A percentile compares a stretch with the other conserved stretches of the same genome.
Conservation (phyloP, 768 basidiomycete genomes). For the Gyrodon lividus region DNA sequence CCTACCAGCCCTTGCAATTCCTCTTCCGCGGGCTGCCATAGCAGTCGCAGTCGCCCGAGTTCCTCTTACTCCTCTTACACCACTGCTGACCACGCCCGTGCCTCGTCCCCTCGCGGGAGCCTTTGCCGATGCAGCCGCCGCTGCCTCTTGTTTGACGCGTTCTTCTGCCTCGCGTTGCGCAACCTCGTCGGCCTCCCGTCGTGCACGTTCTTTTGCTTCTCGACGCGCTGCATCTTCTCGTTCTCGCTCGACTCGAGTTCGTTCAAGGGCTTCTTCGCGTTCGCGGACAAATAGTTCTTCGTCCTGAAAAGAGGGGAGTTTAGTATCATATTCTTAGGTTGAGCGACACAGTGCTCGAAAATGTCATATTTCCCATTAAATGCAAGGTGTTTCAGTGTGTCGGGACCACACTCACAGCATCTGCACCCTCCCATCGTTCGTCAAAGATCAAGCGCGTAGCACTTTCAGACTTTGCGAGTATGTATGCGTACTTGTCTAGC, state of each 20-base stretch:
- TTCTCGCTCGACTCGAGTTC: conserved; percentile 35
- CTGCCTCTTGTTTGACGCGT: conserved; percentile 48
- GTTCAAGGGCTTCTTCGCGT: conserved; percentile 30
- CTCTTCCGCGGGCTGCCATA: conserved; percentile 42
- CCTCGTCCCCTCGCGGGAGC: conserved; percentile 42
- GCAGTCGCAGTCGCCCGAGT: conserved; percentile 60
- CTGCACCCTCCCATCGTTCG: conserved; percentile 73
- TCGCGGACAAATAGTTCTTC: conserved; percentile 52
- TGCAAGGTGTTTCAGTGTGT: neutral
- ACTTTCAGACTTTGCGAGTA: conserved; percentile 69
- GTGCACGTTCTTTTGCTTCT: conserved; percentile 40
- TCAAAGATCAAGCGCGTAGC: conserved; percentile 70
- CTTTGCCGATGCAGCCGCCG: conserved; percentile 26
- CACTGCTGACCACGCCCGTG: conserved; percentile 46
- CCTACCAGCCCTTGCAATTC: conserved; percentile 40
- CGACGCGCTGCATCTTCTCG: conserved; percentile 35
- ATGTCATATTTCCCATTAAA: neutral
- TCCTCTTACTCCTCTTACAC: conserved; percentile 69
- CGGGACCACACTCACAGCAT: conserved; percentile 48
- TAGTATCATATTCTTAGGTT: neutral
- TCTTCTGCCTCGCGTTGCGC: conserved; percentile 48
- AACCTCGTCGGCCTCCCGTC: conserved; percentile 29
- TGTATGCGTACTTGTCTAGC: conserved; percentile 70
- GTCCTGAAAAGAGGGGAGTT: conserved; percentile 44
- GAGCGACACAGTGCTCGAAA: neutral